phyloP scores from a whole-genome alignment of 2,329 filamentous ascomycete genomes.

The Pseudogymnoascus destructans region DNA sequence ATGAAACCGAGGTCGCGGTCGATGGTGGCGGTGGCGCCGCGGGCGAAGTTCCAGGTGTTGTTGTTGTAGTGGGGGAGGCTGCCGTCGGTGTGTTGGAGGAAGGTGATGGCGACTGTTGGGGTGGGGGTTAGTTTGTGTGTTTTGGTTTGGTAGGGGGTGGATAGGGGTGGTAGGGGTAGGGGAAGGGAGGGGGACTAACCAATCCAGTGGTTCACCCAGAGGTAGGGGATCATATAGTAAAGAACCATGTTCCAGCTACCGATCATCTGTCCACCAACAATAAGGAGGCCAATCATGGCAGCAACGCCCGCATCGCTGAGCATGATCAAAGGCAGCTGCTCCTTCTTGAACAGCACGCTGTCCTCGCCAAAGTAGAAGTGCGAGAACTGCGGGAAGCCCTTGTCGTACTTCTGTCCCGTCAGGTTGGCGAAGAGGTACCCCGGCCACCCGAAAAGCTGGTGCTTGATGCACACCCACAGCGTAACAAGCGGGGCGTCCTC shows the following conservation, averaged over 20 bases:
- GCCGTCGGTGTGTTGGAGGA: slow-evolving; percentile 55
- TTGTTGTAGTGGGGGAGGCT: slow-evolving; percentile 45
- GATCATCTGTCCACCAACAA: slow-evolving; percentile 35
- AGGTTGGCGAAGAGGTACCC: slow-evolving; percentile 47
- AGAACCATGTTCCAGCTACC: slow-evolving; percentile 42
- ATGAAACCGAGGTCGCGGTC: slow-evolving; percentile 52
- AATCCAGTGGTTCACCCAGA: slow-evolving; percentile 60
- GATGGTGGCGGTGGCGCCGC: slow-evolving; percentile 46
- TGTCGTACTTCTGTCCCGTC: slow-evolving; percentile 12
- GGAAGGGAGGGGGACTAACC: slow-evolving; percentile 29
- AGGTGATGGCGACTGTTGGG: slow-evolving; percentile 53
- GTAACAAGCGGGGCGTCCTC: slow-evolving; percentile 50
- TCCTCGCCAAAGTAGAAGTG: slow-evolving; percentile 45
- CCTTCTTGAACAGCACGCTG: slow-evolving; percentile 44
- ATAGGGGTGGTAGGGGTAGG: not conserved
- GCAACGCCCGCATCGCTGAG: slow-evolving; percentile 46
- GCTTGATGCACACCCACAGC: slow-evolving; percentile 39
- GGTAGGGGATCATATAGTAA: slow-evolving; percentile 51
- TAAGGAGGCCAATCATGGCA: slow-evolving; percentile 36
- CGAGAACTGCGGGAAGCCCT: slow-evolving; percentile 28
- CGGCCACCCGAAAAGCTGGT: slow-evolving; percentile 52
- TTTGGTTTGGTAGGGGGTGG: not conserved
- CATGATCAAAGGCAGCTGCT: slow-evolving; percentile 40
- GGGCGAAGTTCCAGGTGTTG: slow-evolving; percentile 45
- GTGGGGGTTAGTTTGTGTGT: slow-evolving; percentile 17